Conservation (phyloP, 2,329 filamentous ascomycete species). For the Fusarium tanahbumbuense region DNA sequence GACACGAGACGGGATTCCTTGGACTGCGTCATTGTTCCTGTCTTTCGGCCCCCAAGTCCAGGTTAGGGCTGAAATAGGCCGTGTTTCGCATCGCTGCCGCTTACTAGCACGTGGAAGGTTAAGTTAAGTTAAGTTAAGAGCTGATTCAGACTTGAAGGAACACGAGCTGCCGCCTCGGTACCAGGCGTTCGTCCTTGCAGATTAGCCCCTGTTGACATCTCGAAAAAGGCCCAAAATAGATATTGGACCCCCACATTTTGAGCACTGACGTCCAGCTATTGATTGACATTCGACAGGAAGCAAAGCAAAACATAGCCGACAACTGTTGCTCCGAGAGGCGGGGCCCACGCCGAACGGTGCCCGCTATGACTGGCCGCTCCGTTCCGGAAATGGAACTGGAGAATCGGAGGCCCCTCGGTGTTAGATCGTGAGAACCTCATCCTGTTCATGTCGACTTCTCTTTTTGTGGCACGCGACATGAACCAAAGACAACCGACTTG, state of each 20-base stretch:
- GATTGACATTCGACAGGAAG: slow-evolving; percentile 4
- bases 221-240: slow-evolving; percentile 42
- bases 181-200: slow-evolving; percentile 29
- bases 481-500: neutral
- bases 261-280: slow-evolving; percentile 16
- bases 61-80: slow-evolving; percentile 32
- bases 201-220: slow-evolving; percentile 35
- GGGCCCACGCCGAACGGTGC: slow-evolving; percentile 40
- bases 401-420: slow-evolving; percentile 33
- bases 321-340: slow-evolving; percentile 32
- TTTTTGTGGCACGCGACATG: slow-evolving; percentile 13
- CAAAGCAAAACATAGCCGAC: slow-evolving; percentile 8
- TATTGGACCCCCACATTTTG: slow-evolving; percentile 34
- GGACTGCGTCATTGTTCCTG: slow-evolving; percentile 20
- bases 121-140: neutral
- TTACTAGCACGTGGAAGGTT: slow-evolving; percentile 31
- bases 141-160: slow-evolving; percentile 24
- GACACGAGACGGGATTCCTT: slow-evolving; percentile 26
- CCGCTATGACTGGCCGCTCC: slow-evolving; percentile 34
- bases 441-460: neutral
- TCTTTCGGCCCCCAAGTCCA: slow-evolving; percentile 6
- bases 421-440: slow-evolving; percentile 9
- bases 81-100: slow-evolving; percentile 26
- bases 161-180: slow-evolving; percentile 36
- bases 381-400: slow-evolving; percentile 13